Conservation (phyloP, 2,329 filamentous ascomycete genomes). For the Neofusicoccum sp. region DNA sequence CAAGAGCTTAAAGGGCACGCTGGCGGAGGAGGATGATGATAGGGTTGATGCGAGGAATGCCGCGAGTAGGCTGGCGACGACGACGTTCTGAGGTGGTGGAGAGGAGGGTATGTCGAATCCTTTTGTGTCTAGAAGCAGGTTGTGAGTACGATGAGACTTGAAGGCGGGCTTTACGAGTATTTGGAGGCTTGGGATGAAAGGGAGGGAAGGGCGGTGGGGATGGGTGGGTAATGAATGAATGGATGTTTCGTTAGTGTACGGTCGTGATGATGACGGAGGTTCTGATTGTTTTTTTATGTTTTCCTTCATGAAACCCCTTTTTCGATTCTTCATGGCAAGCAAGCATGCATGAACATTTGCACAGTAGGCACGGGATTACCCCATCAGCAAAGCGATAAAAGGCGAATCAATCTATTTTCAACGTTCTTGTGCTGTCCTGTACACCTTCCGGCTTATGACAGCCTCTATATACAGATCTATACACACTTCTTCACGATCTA, state of each 20-base stretch:
- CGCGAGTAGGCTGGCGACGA: slow-evolving; percentile 88
- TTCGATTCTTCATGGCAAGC: neutral
- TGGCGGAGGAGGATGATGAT: slow-evolving; percentile 86
- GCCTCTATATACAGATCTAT: too few species aligned
- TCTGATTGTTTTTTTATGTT: neutral
- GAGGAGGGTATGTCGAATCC: neutral
- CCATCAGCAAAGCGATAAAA: neutral
- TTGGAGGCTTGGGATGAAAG: neutral
- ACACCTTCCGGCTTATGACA: too few species aligned
- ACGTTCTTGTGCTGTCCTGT: too few species aligned
- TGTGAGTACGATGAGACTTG: neutral
- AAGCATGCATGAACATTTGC: neutral
- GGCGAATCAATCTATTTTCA: neutral
- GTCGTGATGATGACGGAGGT: neutral
- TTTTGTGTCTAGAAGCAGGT: neutral
- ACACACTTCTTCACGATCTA: too few species aligned
- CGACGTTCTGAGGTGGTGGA: slow-evolving; percentile 71
- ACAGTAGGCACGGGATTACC: too few species aligned
- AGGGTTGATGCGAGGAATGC: slow-evolving; percentile 94
- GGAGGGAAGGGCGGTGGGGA: neutral
- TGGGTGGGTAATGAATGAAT: neutral
- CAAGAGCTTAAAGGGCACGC: slow-evolving; percentile 46
- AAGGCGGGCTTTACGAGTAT: neutral
- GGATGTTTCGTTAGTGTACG: neutral
- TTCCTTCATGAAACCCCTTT: neutral